Base-by-base conservation (phyloP, 1,139 yeast species). In the Taiozyma sp. region DNA sequence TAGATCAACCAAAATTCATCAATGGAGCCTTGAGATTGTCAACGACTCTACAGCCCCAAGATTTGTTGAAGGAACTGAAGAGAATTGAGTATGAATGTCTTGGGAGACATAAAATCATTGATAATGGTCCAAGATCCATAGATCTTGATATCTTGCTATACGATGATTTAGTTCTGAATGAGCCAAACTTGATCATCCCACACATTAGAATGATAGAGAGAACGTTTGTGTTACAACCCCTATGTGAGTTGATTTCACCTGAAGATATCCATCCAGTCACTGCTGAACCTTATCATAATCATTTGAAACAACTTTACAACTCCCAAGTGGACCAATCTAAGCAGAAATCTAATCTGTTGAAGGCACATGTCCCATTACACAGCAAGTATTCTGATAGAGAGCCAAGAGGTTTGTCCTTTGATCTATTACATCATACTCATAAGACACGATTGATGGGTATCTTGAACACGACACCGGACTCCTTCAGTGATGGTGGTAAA, bases 51-150 rank as follows among this genome's bases (percentile, higher is more conserved):
- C 57, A 76, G 0, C 98, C 99, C 1, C 73, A 76, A 44, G 83
- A 81, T 1, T 70, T 95, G 24, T 71, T 93, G 45, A 66, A 68
- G 22, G 71, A 75, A 4, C 69, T 92, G 53, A 92, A 95, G 63
- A 75, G 78, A 29, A 86, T 93, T 45, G 99, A 93, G 67, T 88
- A 88, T 60, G 73, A 80, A 8, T 79, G 78, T 34, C 70, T 92
- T 42, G 74, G 79, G n/a, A 73, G 99, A 48, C 83, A 83, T 27
- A 93, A 93, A 65, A 71, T 81, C 44, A 77, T 89, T 56, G 92
- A 88, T 34, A 93, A 93, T 64, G 97, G 99, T 0, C 99, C 99
- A 8, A 74, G 99, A 53, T 72, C 87, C 10, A 88, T 93, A 51
- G 99, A 93, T 64, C 75, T 93, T 53, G 99, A 93, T 68, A 89